Base-by-base conservation (phyloP, 176 grass and related monocot genomes). In the Musa beccarii region DNA sequence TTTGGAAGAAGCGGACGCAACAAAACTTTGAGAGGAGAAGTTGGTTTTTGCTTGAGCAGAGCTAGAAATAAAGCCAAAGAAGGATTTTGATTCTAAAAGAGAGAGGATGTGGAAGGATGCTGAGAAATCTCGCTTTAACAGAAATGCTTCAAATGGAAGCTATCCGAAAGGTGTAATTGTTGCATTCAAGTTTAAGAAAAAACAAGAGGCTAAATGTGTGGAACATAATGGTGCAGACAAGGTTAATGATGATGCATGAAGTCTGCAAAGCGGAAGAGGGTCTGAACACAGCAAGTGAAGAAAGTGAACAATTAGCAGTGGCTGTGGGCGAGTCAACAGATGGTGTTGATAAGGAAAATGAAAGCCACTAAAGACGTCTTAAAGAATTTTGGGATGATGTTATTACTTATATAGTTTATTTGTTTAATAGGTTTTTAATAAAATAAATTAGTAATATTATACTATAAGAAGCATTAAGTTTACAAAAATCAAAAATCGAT, bases 61-160 rank as follows among this genome's bases (percentile, higher is more conserved):
- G 56, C 67, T 99, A n/a, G 66, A 89, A 87, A 72, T 99, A 78
- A 93, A 82, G 75, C 70, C 84, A 77, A 99, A 99, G 82, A 94
- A 94, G 68, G 91, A 99, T 75, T 94, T 93, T 81, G 95, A 99
- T 87, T 72, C 51, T 84, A 82, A 99, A 88, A 87, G 88, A 78
- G 84, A 84, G 75, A 73, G 17, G 59, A 85, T 86, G 73, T 80
- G 53, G 71, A 65, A 78, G 76, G 82, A 81, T 73, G 80, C 59
- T 76, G 81, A 84, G 69, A 97, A 81, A 74, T 76, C 54, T 17
- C 25, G 43, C 10, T 73, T 63, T 75, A 84, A 73, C 59, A 90
- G 79, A 73, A 87, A 74, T 11, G 34, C 26, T 54, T 67, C 65
- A 8, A 78, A 84, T 3, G 83, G 85, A 84, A 78, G 88, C 57